phyloP scores from a whole-genome alignment of 768 basidiomycete species.

The Hypsizygus marmoreus region DNA sequence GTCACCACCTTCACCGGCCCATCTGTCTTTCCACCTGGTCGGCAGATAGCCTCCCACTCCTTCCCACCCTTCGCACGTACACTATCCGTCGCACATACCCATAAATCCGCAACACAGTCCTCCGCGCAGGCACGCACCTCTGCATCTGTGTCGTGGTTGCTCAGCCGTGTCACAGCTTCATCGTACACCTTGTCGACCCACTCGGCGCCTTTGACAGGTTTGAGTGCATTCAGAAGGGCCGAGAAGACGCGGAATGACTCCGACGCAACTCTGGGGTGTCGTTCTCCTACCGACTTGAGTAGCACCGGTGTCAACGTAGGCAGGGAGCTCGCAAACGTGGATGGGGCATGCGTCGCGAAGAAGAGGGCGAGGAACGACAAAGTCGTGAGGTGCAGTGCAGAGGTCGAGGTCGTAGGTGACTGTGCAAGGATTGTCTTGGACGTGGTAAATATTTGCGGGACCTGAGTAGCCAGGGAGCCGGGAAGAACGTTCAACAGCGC shows the following conservation, averaged over 20 bases:
- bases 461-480: conserved; percentile 76
- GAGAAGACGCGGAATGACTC: conserved; percentile 90
- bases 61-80: conserved; percentile 62
- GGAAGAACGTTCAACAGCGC: conserved; percentile 78
- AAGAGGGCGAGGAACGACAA: conserved; percentile 85
- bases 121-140: conserved; percentile 87
- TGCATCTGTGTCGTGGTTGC: conserved; percentile 84
- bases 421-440: conserved; percentile 67
- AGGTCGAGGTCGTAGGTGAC: conserved; percentile 72
- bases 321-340: conserved; percentile 62
- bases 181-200: conserved; percentile 78
- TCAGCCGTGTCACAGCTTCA: conserved; percentile 70
- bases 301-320: conserved; percentile 71
- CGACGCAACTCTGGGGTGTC: conserved; percentile 85
- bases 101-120: conserved; percentile 80
- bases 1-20: conserved; percentile 81
- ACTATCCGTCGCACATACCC: conserved; percentile 82
- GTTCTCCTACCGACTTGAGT: conserved; percentile 73
- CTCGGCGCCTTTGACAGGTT: conserved; percentile 62
- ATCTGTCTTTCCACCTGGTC: conserved; percentile 68
- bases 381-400: conserved; percentile 80
- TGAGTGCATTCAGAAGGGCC: conserved; percentile 72
- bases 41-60: conserved; percentile 83
- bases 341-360: conserved; percentile 68
- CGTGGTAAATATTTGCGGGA: conserved; percentile 61